These are phyloP conservation scores for Mycena sp. DNA, from an alignment of 1,284 basidiomycete genomes.

Conservation along the genomic window DNA sequence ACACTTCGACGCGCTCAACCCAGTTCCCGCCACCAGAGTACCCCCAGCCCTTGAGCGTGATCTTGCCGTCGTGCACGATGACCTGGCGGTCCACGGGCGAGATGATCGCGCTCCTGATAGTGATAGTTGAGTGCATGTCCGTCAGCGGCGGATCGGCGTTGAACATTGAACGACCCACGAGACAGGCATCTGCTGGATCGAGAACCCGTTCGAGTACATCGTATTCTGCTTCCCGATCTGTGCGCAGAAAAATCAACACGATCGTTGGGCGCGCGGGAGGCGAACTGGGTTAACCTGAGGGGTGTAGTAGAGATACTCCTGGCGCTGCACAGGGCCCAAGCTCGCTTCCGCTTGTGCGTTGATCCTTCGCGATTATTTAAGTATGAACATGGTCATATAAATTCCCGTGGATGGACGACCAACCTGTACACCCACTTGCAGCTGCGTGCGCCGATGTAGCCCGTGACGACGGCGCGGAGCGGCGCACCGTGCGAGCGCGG, in stretches of 20 bases:
- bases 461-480: slow-evolving; percentile 60
- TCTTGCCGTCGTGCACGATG: slow-evolving; percentile 58
- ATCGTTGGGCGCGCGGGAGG: no score
- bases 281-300: slow-evolving; percentile 43
- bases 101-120: slow-evolving; percentile 59
- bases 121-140: not conserved
- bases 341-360: slow-evolving; percentile 60
- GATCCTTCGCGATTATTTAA: no score
- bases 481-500: slow-evolving; percentile 66
- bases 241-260: not conserved
- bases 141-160: not conserved
- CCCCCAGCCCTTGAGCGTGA: slow-evolving; percentile 60
- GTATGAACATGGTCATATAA: no score
- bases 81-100: slow-evolving; percentile 55
- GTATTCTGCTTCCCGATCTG: slow-evolving; percentile 63
- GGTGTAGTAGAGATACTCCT: slow-evolving; percentile 64
- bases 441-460: slow-evolving; percentile 67
- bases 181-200: slow-evolving; percentile 66
- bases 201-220: slow-evolving; percentile 60
- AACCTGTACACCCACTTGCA: slow-evolving; percentile 67
- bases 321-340: slow-evolving; percentile 60
- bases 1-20: slow-evolving; percentile 65
- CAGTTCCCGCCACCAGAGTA: slow-evolving; percentile 67
- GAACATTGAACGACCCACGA: slow-evolving; percentile 48
- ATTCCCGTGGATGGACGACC: no score